phyloP scores from a whole-genome alignment of 1,284 basidiomycete species.

The Sporisorium scitamineum region DNA sequence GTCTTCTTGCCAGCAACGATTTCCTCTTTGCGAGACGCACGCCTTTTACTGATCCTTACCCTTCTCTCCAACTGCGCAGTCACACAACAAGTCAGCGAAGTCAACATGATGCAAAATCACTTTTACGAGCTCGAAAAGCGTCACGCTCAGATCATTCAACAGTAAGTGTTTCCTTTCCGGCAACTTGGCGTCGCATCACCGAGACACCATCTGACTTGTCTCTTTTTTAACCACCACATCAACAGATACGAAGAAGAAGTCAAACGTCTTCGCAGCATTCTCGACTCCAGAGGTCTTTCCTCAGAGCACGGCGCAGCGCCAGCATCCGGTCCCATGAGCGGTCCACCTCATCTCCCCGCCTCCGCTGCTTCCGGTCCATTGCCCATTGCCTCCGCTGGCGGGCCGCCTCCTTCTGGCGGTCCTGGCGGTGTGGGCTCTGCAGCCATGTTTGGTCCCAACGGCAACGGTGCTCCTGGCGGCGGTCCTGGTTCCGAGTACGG shows the following conservation, averaged over 20 bases:
- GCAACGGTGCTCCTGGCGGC: slow-evolving; percentile 32
- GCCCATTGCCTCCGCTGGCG: slow-evolving; percentile 70
- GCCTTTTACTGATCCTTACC: background rate
- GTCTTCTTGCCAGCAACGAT: slow-evolving; percentile 58
- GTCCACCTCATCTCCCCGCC: slow-evolving; percentile 53
- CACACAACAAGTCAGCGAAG: slow-evolving; percentile 59
- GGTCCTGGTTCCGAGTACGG: slow-evolving; percentile 51
- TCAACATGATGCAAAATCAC: slow-evolving; percentile 71
- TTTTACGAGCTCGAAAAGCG: slow-evolving; percentile 82
- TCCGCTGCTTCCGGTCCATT: slow-evolving; percentile 52
- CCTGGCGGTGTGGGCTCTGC: slow-evolving; percentile 65
- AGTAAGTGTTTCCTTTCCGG: slow-evolving; percentile 69
- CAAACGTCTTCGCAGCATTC: slow-evolving; percentile 76
- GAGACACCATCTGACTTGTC: background rate
- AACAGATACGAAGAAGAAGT: slow-evolving; percentile 79
- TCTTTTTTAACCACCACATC: background rate
- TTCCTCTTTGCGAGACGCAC: background rate
- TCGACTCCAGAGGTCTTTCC: slow-evolving; percentile 71
- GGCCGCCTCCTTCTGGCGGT: slow-evolving; percentile 71
- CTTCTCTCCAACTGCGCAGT: slow-evolving; percentile 17
- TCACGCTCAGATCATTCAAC: slow-evolving; percentile 78
- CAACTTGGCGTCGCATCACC: background rate
- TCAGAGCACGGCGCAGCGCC: slow-evolving; percentile 49
- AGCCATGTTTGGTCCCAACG: slow-evolving; percentile 55
- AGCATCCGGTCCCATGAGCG: slow-evolving; percentile 45